phyloP scores from a whole-genome alignment of 2,329 filamentous ascomycete species.

The Piedraia hortae region DNA sequence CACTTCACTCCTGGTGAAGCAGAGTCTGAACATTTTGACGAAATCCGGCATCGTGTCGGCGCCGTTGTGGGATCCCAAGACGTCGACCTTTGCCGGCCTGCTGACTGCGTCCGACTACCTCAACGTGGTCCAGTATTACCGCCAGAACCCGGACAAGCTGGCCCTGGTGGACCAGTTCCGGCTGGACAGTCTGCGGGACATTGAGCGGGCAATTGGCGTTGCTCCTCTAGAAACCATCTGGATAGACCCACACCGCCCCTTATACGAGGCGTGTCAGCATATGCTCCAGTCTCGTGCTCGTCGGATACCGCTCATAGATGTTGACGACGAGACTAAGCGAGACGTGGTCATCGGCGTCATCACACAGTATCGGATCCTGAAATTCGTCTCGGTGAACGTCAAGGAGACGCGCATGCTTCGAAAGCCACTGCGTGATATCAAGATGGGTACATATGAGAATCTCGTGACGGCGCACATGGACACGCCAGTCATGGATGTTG shows the following conservation, averaged over 20 bases:
- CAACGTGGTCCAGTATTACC: slow-evolving; percentile 98
- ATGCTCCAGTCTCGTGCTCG: slow-evolving; percentile 88
- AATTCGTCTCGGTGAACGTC: slow-evolving; percentile 92
- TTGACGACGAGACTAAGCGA: slow-evolving; percentile 77
- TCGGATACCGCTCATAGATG: slow-evolving; percentile 76
- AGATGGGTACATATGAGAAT: slow-evolving; percentile 58
- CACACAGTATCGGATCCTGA: slow-evolving; percentile 92
- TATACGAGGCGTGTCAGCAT: slow-evolving; percentile 82
- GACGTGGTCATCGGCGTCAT: slow-evolving; percentile 90
- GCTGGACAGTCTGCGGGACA: slow-evolving; percentile 74
- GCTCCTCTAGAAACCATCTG: slow-evolving; percentile 80
- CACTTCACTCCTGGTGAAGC: slow-evolving; percentile 82
- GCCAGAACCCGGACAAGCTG: slow-evolving; percentile 78
- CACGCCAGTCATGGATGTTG: slow-evolving; percentile 76
- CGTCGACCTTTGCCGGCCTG: slow-evolving; percentile 75
- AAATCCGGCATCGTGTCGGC: slow-evolving; percentile 99
- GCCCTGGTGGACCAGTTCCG: slow-evolving; percentile 81
- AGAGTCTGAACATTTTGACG: slow-evolving; percentile 80
- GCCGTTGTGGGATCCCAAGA: slow-evolving; percentile 84
- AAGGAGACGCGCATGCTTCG: slow-evolving; percentile 67
- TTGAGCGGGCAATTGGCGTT: slow-evolving; percentile 81
- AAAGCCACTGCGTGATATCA: slow-evolving; percentile 62
- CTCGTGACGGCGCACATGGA: slow-evolving; percentile 68
- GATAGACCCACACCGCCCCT: slow-evolving; percentile 66
- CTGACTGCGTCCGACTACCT: slow-evolving; percentile 93